phyloP scores from a whole-genome alignment of 2,329 filamentous ascomycete species.

The Lecanicillium sp. region DNA sequence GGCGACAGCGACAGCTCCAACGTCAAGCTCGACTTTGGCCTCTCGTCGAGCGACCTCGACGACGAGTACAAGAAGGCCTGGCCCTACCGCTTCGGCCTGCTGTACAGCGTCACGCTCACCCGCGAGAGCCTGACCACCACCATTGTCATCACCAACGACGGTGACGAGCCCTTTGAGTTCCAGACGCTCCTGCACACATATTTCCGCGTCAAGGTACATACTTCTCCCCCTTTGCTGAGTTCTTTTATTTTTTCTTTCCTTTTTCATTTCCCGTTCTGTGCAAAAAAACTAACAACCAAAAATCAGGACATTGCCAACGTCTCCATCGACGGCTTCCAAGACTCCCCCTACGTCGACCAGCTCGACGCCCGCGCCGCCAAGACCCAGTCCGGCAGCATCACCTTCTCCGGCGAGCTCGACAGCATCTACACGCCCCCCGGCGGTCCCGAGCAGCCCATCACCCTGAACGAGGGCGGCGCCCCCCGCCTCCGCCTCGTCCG shows the following conservation, averaged over 20 bases:
- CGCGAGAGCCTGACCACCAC: constrained; percentile 71
- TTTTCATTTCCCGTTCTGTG: not conserved
- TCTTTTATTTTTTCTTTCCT: not conserved
- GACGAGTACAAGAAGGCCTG: constrained; percentile 66
- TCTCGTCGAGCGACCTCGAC: constrained; percentile 66
- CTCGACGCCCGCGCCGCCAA: constrained; percentile 59
- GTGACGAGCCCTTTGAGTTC: constrained; percentile 76
- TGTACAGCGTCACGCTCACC: constrained; percentile 86
- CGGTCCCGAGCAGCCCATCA: constrained; percentile 51
- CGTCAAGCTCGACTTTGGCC: constrained; percentile 93
- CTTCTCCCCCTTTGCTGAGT: too few relatives aligned
- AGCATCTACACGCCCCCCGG: constrained; percentile 73
- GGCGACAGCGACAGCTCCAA: constrained; percentile 49
- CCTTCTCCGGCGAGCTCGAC: constrained; percentile 75
- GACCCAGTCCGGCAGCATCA: constrained; percentile 58
- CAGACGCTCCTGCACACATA: constrained; percentile 92
- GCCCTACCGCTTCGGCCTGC: constrained; percentile 81
- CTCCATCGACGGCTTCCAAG: constrained; percentile 68
- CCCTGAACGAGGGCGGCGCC: constrained; percentile 57
- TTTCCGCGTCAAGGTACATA: constrained; percentile 66
- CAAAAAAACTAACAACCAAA: not conserved
- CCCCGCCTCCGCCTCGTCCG: constrained; percentile 67
- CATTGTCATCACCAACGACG: constrained; percentile 85
- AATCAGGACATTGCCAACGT: constrained; percentile 71
- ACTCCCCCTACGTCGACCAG: constrained; percentile 78